Percentiles rank a stretch among this genome's conserved stretches.
These are phyloP conservation scores for Penicillium oxalicum DNA, from an alignment of 2,329 filamentous ascomycete species.

Conservation along the genomic window DNA sequence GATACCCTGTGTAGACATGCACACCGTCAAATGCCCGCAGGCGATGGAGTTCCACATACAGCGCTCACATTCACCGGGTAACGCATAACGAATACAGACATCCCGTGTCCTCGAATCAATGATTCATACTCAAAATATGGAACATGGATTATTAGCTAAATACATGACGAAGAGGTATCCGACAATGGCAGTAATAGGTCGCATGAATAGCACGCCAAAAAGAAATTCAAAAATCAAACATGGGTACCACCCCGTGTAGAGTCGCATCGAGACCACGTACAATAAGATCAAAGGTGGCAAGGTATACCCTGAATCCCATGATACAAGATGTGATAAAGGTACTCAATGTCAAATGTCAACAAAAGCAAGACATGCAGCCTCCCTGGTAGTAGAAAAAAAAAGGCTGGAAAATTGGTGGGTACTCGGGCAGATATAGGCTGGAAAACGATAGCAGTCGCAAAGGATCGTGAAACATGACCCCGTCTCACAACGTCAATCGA, in stretches of 20 bases:
- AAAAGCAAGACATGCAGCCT: too few species aligned
- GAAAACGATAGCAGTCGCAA: constrained; percentile 4
- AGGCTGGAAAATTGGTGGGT: background rate
- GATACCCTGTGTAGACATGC: too few species aligned
- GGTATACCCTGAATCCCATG: background rate
- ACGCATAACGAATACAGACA: too few species aligned
- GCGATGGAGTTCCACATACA: too few species aligned
- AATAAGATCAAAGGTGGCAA: background rate
- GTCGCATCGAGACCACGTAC: background rate
- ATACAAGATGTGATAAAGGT: constrained; percentile 3
- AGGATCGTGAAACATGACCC: constrained; percentile 23
- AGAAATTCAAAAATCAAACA: constrained; percentile 11
- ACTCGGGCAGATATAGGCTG: background rate
- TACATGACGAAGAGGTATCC: constrained; percentile 34
- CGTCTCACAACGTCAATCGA: constrained; percentile 21
- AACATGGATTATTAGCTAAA: constrained; percentile 21
- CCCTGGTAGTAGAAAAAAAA: background rate
- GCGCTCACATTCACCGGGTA: too few species aligned
- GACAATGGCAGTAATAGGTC: constrained; percentile 10
- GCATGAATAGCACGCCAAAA: constrained; percentile 2
- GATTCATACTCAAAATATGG: constrained; percentile 11
- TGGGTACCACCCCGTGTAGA: constrained; percentile 5
- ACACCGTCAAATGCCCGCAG: too few species aligned
- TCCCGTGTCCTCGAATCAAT: too few species aligned
- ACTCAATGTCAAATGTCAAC: background rate